Evolutionary conservation across 2,329 filamentous ascomycete species (phyloP).

Genomic region (Aspergillus viridinutans): DNA sequence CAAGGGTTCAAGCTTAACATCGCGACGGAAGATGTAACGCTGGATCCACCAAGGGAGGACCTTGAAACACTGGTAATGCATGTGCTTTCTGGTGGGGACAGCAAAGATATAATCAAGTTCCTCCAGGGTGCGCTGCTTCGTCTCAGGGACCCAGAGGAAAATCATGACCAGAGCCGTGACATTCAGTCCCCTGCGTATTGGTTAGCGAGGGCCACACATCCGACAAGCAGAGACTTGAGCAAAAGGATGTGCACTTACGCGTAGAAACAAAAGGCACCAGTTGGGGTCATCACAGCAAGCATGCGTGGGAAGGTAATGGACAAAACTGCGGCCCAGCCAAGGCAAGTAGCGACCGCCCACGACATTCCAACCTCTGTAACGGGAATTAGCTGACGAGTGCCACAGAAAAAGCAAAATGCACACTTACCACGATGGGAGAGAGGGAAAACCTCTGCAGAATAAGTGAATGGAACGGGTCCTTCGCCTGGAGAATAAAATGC

Average conservation of each 20-base stretch:
- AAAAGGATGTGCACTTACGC: conserved; percentile 27
- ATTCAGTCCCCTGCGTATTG: conserved; percentile 48
- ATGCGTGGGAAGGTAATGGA: conserved; percentile 49
- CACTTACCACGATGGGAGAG: conserved; percentile 49
- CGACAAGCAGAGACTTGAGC: neutral
- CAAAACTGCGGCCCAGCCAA: conserved; percentile 49
- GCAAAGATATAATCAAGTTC: conserved; percentile 58
- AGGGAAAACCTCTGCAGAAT: conserved; percentile 54
- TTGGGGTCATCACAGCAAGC: conserved; percentile 45
- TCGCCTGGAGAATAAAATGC: conserved; percentile 63
- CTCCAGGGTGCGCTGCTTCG: conserved; percentile 51
- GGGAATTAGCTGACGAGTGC: conserved; percentile 21
- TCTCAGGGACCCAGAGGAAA: conserved; percentile 57
- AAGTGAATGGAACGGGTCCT: conserved; percentile 52
- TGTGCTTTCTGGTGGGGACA: conserved; percentile 55
- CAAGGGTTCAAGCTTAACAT: conserved; percentile 46
- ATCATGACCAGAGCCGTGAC: conserved; percentile 59
- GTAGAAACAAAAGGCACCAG: conserved; percentile 60
- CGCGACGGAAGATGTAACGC: conserved; percentile 52
- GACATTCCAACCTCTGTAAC: conserved; percentile 45
- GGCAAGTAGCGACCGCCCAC: conserved; percentile 43
- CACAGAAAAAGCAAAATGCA: conserved; percentile 5
- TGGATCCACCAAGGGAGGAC: conserved; percentile 59
- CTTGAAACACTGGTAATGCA: conserved; percentile 54
- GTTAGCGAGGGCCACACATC: neutral